These are phyloP conservation scores for Boletus subluridellus DNA, from an alignment of 1,284 basidiomycete genomes.

Conservation along the genomic window DNA sequence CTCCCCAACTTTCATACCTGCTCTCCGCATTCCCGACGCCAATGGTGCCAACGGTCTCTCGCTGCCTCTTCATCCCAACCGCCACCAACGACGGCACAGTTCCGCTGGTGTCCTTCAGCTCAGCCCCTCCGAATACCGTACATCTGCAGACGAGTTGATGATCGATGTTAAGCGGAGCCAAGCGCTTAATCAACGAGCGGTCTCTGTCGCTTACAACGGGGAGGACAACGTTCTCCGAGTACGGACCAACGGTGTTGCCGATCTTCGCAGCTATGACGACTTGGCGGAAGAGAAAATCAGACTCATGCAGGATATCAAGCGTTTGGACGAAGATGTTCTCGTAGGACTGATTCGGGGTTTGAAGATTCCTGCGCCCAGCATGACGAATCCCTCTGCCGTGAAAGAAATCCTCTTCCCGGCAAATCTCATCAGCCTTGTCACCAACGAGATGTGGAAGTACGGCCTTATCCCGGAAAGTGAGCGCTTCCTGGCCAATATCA, in stretches of 20 bases:
- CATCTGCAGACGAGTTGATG: conserved; percentile 79
- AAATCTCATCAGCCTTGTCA: conserved; percentile 96
- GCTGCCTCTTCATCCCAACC: conserved; percentile 36
- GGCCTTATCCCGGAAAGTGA: conserved; percentile 97
- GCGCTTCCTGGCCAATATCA: conserved; percentile 96
- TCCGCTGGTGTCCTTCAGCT: conserved; percentile 77
- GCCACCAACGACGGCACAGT: conserved; percentile 80
- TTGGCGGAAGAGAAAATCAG: conserved; percentile 94
- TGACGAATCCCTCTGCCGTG: conserved; percentile 87
- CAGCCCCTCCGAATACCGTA: conserved; percentile 57
- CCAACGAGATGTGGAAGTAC: conserved; percentile 99
- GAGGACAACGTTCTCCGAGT: conserved; percentile 70
- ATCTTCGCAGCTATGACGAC: conserved; percentile 76
- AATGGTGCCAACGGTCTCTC: conserved; percentile 42
- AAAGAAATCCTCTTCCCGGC: conserved; percentile 99
- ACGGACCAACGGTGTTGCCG: conserved; percentile 69
- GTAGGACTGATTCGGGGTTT: conserved; percentile 87
- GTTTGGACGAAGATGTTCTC: conserved; percentile 91
- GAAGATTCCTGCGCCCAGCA: conserved; percentile 89
- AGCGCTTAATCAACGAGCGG: conserved; percentile 78
- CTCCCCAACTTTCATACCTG: conserved; percentile 79
- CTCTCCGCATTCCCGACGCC: conserved; percentile 56
- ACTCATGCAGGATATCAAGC: conserved; percentile 88
- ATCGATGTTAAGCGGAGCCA: conserved; percentile 72
- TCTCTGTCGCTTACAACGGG: conserved; percentile 87